These are phyloP conservation scores for Hansenula lynferdii DNA, from an alignment of 1,139 yeast genomes.

Conservation along the genomic window DNA sequence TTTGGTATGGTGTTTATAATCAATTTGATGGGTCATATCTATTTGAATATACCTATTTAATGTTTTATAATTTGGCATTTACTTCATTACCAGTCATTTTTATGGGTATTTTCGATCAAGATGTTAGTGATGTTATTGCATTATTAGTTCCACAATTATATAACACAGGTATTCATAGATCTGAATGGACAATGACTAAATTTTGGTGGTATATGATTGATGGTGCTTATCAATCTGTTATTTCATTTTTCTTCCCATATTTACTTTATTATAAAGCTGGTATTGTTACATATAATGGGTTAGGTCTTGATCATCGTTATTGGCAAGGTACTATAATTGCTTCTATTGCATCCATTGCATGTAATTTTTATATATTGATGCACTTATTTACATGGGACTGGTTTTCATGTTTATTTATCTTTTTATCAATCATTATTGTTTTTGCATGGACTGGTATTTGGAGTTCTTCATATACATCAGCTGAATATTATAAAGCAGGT, in stretches of 20 bases:
- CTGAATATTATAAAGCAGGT: conserved; percentile 75
- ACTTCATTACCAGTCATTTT: conserved; percentile 92
- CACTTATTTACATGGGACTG: conserved; percentile 97
- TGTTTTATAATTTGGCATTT: conserved; percentile 91
- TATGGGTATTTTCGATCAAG: conserved; percentile 90
- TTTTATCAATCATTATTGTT: conserved; percentile 60
- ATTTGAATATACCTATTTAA: conserved; percentile 87
- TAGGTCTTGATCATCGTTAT: conserved; percentile 73
- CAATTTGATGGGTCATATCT: conserved; percentile 90
- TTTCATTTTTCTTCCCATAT: conserved; percentile 87
- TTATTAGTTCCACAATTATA: conserved; percentile 88
- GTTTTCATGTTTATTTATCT: conserved; percentile 60
- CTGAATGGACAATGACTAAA: conserved; percentile 76
- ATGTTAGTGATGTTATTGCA: conserved; percentile 77
- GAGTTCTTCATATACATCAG: conserved; percentile 56
- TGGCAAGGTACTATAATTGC: conserved; percentile 82
- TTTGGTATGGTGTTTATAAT: conserved; percentile 88
- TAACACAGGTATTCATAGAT: conserved; percentile 74
- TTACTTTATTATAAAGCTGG: conserved; percentile 53
- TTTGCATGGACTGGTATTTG: conserved; percentile 92
- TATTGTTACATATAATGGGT: conserved; percentile 58
- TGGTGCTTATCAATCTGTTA: conserved; percentile 82
- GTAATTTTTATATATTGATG: conserved; percentile 72
- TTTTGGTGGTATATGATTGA: conserved; percentile 84
- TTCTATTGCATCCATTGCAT: conserved; percentile 71